Evolutionary conservation across 2,329 filamentous ascomycete species (phyloP).

Genomic region (Acephala macrosclerotiorum): DNA sequence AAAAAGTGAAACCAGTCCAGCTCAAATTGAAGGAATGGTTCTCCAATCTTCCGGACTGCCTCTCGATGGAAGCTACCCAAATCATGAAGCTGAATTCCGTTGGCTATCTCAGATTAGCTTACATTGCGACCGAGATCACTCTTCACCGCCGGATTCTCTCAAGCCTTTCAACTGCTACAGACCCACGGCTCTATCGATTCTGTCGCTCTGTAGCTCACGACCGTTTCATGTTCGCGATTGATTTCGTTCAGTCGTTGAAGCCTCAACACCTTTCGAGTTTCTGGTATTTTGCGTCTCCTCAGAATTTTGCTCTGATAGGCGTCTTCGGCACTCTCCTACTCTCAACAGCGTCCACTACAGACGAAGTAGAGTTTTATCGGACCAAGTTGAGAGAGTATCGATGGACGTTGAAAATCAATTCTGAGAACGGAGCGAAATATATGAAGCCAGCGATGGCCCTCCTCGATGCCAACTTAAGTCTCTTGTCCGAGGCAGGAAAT

Average conservation of each 20-base stretch:
- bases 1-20: constrained; percentile 56
- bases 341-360: constrained; percentile 32
- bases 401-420: constrained; percentile 41
- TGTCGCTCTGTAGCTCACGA: constrained; percentile 47
- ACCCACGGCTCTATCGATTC: constrained; percentile 36
- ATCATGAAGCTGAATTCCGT: constrained; percentile 51
- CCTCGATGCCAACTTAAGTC: constrained; percentile 37
- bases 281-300: constrained; percentile 54
- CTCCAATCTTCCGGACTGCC: constrained; percentile 51
- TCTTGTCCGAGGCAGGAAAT: constrained; percentile 28
- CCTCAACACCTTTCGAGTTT: constrained; percentile 55
- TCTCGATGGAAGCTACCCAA: constrained; percentile 53
- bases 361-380: constrained; percentile 37
- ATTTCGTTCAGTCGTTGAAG: constrained; percentile 50
- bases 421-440: constrained; percentile 38
- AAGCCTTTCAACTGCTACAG: constrained; percentile 44
- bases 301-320: constrained; percentile 52
- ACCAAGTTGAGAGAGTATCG: constrained; percentile 38
- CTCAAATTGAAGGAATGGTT: constrained; percentile 58
- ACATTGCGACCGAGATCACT: constrained; percentile 59
- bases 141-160: constrained; percentile 58
- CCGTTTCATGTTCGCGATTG: constrained; percentile 50
- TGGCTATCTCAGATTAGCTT: constrained; percentile 58
- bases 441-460: constrained; percentile 39
- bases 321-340: constrained; percentile 50